Evolutionary conservation across 2,329 filamentous ascomycete genomes (phyloP).

Genomic region (Exophiala mesophila): DNA sequence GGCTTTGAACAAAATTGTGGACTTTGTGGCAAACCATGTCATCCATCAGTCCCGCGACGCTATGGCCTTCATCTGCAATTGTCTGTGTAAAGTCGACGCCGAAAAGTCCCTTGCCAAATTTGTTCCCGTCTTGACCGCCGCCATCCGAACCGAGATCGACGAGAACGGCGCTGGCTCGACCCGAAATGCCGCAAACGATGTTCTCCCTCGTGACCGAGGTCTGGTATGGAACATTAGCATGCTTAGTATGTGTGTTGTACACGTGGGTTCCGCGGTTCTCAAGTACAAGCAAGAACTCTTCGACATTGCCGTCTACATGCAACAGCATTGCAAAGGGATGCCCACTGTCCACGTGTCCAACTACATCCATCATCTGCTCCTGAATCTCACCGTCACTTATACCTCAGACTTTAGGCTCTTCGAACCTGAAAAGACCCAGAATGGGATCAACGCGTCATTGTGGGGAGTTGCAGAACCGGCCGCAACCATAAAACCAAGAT

Average conservation of each 20-base stretch:
- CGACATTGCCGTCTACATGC: conserved; percentile 91
- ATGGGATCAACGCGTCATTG: conserved; percentile 69
- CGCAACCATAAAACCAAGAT: conserved; percentile 70
- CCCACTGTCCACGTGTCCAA: conserved; percentile 96
- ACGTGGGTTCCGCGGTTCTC: conserved; percentile 85
- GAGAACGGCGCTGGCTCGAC: conserved; percentile 95
- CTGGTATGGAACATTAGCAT: conserved; percentile 97
- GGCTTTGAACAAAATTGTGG: conserved; percentile 82
- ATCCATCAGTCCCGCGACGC: conserved; percentile 95
- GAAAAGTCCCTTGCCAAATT: conserved; percentile 88
- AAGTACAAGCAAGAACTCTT: conserved; percentile 85
- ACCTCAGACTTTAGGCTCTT: conserved; percentile 85
- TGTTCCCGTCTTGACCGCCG: conserved; percentile 81
- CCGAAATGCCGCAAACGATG: conserved; percentile 86
- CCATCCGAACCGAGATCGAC: conserved; percentile 94
- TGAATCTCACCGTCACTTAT: conserved; percentile 93
- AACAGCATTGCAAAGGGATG: conserved; percentile 86
- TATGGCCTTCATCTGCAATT: conserved; percentile 98
- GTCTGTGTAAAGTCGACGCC: conserved; percentile 90
- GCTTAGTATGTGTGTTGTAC: conserved; percentile 95
- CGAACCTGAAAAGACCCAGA: conserved; percentile 67
- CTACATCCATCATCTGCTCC: conserved; percentile 90
- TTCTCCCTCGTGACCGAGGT: conserved; percentile 84
- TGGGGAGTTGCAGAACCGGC: conserved; percentile 78
- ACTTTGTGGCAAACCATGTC: conserved; percentile 88